Evolutionary conservation across 2,329 filamentous ascomycete genomes (phyloP), one percentile per base, ranked within the genome.

Genomic region (Arthrobotrys pseudoclavata): DNA sequence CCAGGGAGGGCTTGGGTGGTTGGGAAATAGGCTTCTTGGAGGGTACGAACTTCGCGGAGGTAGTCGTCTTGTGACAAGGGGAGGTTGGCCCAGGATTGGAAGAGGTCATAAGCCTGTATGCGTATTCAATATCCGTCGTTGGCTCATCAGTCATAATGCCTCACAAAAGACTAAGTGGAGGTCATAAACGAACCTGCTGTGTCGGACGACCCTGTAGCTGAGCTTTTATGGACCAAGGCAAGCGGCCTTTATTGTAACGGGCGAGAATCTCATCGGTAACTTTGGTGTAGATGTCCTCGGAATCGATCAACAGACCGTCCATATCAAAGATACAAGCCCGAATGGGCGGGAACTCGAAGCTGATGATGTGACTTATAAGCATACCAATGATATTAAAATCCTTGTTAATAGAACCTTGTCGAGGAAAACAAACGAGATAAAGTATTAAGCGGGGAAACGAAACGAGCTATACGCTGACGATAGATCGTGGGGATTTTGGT

Each of bases 311-410:
- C 40, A 99, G 91, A 77, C 96, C 96, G 84, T 99, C 96, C 94
- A 98, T 97, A 86, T 99, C 96, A 84, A 99, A 98, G 80, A 99
- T 90, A 84, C 94, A 97, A 81, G 95, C 96, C 81, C 94, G 89
- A 75, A 98, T 87, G 55, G 91, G 90, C 20, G 92, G 91, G 84
- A 94, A 90, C 20, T 69, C 63, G 62, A 79, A 79, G 40, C 68
- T 77, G 67, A 62, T 50, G 53, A 77, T 77, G 61, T 77, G 74
- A 42, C 52, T 67, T 61, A 53, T 77, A 24, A 77, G 72, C 72
- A 76, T 75, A 48, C 40, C 45, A 50, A 52, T 31, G 13, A 45
- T 68, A 42, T 37, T 15, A 42, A 67, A 40, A 2, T 7, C 22
- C 29, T 40, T 40, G 22, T 45, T 45, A 24, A 57, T 12, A 50